Percentiles rank a stretch among this genome's conserved stretches.
Evolutionary conservation across 106 monocot genomes (phyloP).

Genomic region (Posidonia australis): DNA sequence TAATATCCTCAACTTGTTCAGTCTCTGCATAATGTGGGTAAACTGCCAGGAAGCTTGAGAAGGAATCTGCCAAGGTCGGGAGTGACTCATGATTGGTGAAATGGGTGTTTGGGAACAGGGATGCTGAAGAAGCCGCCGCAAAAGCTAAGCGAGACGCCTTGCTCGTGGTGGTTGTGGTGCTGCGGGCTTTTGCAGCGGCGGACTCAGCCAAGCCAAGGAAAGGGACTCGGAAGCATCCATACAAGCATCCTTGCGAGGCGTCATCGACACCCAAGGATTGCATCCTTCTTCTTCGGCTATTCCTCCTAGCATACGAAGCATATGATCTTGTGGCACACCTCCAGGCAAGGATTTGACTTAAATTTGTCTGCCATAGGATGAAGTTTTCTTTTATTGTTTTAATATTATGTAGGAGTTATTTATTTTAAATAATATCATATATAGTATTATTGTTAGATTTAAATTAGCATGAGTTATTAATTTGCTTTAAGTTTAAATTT

Average conservation of each 20-base stretch:
- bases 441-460: too few relatives aligned
- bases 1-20: conserved; percentile 33
- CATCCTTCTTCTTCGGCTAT: conserved; percentile 6
- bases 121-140: conserved; percentile 20
- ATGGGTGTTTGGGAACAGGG: conserved; percentile 36
- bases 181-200: neutral
- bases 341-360: too few relatives aligned
- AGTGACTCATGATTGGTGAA: conserved; percentile 76
- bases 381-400: too few relatives aligned
- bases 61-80: conserved; percentile 43
- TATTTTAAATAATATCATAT: too few relatives aligned
- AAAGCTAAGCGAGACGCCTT: conserved; percentile 38
- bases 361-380: too few relatives aligned
- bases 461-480: too few relatives aligned
- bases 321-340: too few relatives aligned
- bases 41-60: conserved; percentile 34
- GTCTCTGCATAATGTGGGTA: conserved; percentile 48
- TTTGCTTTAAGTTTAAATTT: too few relatives aligned
- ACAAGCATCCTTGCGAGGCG: neutral
- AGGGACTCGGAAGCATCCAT: conserved; percentile 6
- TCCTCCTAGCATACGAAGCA: too few relatives aligned
- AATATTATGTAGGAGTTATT: too few relatives aligned
- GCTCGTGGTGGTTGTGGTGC: conserved; percentile 17
- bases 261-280: conserved; percentile 1
- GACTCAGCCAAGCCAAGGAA: neutral